Conservation (phyloP, 148 eudicot genomes). For the Nyssa sinensis region DNA sequence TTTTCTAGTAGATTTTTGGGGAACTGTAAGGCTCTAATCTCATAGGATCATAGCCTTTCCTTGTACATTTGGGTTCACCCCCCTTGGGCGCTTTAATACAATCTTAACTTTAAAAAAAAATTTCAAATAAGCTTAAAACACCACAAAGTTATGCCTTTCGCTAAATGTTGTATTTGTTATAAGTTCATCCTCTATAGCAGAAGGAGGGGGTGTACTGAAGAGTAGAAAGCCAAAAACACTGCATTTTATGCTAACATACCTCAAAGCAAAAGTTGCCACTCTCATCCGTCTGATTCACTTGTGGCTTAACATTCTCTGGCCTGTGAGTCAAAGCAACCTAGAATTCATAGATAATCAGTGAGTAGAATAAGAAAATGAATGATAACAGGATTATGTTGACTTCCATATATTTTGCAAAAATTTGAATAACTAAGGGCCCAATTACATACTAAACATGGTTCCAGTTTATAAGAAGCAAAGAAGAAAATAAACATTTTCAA, state of each 20-base stretch:
- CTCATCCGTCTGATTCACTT: constrained; percentile 70
- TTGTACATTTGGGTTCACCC: too few species aligned
- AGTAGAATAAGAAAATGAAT: neutral
- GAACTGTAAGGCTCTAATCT: too few species aligned
- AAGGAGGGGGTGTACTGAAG: too few species aligned
- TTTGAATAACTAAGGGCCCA: neutral
- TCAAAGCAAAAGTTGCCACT: constrained; percentile 86
- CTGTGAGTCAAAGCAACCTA: constrained; percentile 99
- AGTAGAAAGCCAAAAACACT: too few species aligned
- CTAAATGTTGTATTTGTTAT: neutral
- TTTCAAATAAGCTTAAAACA: neutral
- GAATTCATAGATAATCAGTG: constrained; percentile 16
- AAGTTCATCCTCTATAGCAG: neutral
- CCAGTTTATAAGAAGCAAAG: constrained; percentile 5
- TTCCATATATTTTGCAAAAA: neutral
- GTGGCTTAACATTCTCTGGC: constrained; percentile 96
- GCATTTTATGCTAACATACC: constrained; percentile 36
- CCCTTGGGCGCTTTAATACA: too few species aligned
- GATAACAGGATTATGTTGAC: neutral
- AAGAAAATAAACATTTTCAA: neutral
- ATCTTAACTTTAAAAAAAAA: too few species aligned
- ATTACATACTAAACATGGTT: neutral
- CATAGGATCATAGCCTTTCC: too few species aligned
- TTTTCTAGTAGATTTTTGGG: too few species aligned
- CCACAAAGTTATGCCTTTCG: neutral